Conservation (phyloP, 257 asterid genomes). For the Echium plantagineum region DNA sequence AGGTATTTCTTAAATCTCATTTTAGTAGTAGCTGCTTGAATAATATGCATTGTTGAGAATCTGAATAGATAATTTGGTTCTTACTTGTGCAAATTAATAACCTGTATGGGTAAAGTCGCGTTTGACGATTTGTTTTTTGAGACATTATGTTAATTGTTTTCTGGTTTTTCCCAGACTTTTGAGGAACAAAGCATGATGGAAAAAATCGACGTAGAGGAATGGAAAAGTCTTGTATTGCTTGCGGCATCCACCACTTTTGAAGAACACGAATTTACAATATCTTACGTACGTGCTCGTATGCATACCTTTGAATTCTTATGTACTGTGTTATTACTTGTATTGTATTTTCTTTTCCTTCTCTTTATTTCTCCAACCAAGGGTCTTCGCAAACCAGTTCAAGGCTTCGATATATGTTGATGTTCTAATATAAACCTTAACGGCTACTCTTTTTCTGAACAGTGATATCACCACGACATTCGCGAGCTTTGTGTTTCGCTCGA, state of each 20-base stretch:
- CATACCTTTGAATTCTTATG: no score
- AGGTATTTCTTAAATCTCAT: conserved; percentile 34
- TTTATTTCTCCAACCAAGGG: no score
- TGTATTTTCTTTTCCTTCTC: no score
- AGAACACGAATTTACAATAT: conserved; percentile 91
- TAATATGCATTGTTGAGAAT: no score
- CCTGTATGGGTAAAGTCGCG: background rate
- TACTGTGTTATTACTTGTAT: no score
- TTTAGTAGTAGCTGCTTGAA: background rate
- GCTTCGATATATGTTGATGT: background rate
- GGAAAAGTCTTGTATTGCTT: conserved; percentile 82
- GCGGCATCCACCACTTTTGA: conserved; percentile 92
- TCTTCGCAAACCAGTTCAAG: no score
- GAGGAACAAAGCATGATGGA: conserved; percentile 98
- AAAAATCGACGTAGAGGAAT: conserved; percentile 84
- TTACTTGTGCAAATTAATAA: background rate
- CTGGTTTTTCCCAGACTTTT: conserved; percentile 46
- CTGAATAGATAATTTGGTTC: no score
- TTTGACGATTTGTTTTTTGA: background rate
- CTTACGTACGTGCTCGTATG: conserved; percentile 71
- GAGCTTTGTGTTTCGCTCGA: conserved; percentile 87
- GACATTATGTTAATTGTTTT: no score
- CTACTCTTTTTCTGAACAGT: conserved; percentile 20
- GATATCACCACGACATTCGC: conserved; percentile 79
- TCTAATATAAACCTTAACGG: background rate